Evolutionary conservation across 208 protist species (phyloP), one percentile per base, ranked within the genome.

Genomic region (Acanthamoeba triangularis): DNA sequence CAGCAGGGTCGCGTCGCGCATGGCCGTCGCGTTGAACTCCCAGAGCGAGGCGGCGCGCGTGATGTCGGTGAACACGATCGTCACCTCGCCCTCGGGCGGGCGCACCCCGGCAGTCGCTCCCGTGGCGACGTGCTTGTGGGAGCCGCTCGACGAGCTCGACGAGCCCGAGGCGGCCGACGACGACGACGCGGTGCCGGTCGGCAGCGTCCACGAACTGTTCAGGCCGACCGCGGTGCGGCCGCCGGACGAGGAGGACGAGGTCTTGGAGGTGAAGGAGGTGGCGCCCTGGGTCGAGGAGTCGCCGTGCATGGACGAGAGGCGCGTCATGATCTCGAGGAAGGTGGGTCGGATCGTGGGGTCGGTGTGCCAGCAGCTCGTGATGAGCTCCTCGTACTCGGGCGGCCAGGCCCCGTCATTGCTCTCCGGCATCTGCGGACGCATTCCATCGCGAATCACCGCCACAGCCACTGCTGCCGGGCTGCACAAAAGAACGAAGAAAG

Each of bases 401-500:
- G 59, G 59, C 59, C 59, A 63, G 20, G 59, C 59, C 6, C 59
- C 59, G 1, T 63, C 59, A n/a, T 63, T 28, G 14, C 11, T 49
- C 74, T 82, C 25, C 6, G 30, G 74, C 35, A 82, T 28, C 30
- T 41, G 8, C 2, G 74, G 74, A 0, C 74, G 74, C 74, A 84
- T 1, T 0, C 25, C 25, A 1, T 84, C 74, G 20, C 74, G 18
- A 30, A 84, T 84, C 44, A 47, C 44, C 3, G 65, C 61, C 23
- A 94, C 90, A 33, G 90, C 90, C 44, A 94, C 72, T 2, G 90
- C 65, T 2, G 90, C 69, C 18, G 90, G 90, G 28, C 84, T 94
- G 5, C 8, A 54, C 13, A 13, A 54, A 5, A 54, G 5, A 44
- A 44, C 41, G 41, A 44, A 44, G 41, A 1, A 44, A 44, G 41